These are phyloP conservation scores for Penicillium sp. DNA, from an alignment of 2,329 filamentous ascomycete species.

Conservation along the genomic window DNA sequence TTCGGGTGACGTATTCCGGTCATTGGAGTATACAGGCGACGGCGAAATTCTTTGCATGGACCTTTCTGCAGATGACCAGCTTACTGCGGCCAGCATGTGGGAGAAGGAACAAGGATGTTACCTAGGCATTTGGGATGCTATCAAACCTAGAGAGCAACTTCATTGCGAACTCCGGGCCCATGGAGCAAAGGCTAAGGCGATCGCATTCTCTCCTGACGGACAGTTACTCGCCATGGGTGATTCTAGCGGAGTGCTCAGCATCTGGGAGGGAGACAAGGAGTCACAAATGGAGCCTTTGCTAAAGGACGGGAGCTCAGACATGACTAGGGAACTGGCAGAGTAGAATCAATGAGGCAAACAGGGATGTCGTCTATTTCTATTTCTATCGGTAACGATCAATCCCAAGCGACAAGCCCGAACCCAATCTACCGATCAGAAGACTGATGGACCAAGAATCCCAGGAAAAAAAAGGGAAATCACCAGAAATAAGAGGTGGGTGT, in stretches of 20 bases:
- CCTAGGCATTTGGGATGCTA: neutral
- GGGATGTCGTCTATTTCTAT: slow-evolving; percentile 23
- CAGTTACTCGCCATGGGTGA: neutral
- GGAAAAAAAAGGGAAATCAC: slow-evolving; percentile 13
- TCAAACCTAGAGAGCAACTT: neutral
- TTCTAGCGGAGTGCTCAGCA: neutral
- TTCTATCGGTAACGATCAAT: slow-evolving; percentile 19
- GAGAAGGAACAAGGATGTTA: neutral
- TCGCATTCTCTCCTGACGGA: neutral
- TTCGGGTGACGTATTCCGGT: neutral
- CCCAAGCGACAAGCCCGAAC: slow-evolving; percentile 10
- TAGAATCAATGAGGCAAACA: neutral
- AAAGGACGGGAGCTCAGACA: no score
- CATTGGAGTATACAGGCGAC: neutral
- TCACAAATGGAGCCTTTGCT: neutral
- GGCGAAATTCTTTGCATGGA: neutral
- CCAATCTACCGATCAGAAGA: slow-evolving; percentile 2
- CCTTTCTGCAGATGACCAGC: neutral
- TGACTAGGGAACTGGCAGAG: no score
- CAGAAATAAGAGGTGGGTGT: slow-evolving; percentile 1
- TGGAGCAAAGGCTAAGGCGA: neutral
- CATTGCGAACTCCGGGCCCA: neutral
- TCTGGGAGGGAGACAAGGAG: neutral
- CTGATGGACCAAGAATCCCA: slow-evolving; percentile 7
- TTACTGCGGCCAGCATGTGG: neutral